Percentiles rank a stretch among this genome's conserved stretches.
These are phyloP conservation scores for Lecanicillium sp. DNA, from an alignment of 2,329 filamentous ascomycete species.

Conservation along the genomic window DNA sequence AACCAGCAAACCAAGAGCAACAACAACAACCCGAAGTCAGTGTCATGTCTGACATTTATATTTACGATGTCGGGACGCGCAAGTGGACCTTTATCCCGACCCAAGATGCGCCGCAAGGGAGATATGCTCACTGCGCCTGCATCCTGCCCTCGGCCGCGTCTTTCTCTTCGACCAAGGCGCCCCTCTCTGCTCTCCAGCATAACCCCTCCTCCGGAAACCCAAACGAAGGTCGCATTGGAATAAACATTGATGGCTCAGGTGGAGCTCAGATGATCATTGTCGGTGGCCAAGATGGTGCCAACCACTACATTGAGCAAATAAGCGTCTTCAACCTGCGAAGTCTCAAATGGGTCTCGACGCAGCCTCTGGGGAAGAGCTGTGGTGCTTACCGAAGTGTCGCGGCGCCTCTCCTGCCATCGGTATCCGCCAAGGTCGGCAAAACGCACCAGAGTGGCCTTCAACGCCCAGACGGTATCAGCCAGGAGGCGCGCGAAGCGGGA, in stretches of 20 bases:
- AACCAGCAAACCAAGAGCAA: slow-evolving; percentile 39
- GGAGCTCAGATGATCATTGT: slow-evolving; percentile 97
- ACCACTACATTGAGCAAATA: slow-evolving; percentile 98
- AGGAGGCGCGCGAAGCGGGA: slow-evolving; percentile 49
- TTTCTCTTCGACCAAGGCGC: slow-evolving; percentile 78
- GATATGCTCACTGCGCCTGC: slow-evolving; percentile 94
- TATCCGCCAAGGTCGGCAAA: slow-evolving; percentile 61
- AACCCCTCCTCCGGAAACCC: slow-evolving; percentile 78
- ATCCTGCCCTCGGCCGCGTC: slow-evolving; percentile 82
- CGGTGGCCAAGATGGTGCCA: slow-evolving; percentile 92
- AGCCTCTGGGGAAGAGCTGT: slow-evolving; percentile 81
- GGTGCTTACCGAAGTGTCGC: slow-evolving; percentile 96
- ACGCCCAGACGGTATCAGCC: slow-evolving; percentile 41
- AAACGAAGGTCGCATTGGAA: slow-evolving; percentile 81
- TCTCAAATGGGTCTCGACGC: slow-evolving; percentile 90
- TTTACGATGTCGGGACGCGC: slow-evolving; percentile 78
- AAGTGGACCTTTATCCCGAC: slow-evolving; percentile 82
- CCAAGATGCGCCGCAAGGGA: slow-evolving; percentile 78
- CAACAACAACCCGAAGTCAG: slow-evolving; percentile 76
- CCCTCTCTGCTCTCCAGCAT: slow-evolving; percentile 80
- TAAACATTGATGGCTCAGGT: slow-evolving; percentile 82
- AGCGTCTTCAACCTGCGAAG: slow-evolving; percentile 96
- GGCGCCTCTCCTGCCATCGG: slow-evolving; percentile 66
- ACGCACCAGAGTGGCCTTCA: slow-evolving; percentile 38
- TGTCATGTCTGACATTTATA: slow-evolving; percentile 97